Conservation (phyloP, 2,329 filamentous ascomycete species). For the Trichoderma sp. region DNA sequence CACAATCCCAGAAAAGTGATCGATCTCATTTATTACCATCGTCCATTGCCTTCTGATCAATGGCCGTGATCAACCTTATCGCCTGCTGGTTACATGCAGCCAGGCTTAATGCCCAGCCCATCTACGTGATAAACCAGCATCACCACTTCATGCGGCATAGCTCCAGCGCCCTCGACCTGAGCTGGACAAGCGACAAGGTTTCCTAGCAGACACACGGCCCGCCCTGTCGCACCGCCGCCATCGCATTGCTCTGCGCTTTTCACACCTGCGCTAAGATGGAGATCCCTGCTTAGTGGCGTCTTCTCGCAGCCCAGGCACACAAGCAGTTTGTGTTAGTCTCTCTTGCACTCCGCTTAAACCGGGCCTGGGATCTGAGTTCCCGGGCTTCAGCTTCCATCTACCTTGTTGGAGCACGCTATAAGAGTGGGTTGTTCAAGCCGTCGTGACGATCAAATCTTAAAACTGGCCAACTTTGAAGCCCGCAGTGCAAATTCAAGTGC, state of each 20-base stretch:
- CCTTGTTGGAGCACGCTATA: constrained; percentile 1
- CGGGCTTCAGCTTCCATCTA: constrained; percentile 4
- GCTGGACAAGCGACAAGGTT: constrained; percentile 2
- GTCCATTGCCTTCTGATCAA: not conserved
- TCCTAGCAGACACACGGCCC: constrained; percentile 17
- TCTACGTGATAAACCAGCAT: not conserved
- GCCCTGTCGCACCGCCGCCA: constrained; percentile 7
- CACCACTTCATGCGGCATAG: constrained; percentile 5
- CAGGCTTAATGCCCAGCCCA: not conserved
- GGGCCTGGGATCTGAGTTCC: constrained; percentile 2
- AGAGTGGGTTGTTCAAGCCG: not conserved
- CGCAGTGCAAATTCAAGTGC: not conserved
- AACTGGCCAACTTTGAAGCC: constrained; percentile 5
- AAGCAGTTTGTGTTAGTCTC: not conserved
- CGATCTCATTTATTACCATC: constrained; percentile 14
- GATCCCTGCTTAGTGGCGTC: constrained; percentile 11
- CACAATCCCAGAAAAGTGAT: not conserved
- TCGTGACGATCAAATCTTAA: constrained; percentile 8
- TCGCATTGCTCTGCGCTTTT: constrained; percentile 12
- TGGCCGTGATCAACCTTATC: constrained; percentile 12
- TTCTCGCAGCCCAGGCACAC: constrained; percentile 3
- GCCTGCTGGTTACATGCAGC: not conserved
- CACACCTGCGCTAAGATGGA: constrained; percentile 18
- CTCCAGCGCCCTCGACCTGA: not conserved
- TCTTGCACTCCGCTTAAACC: not conserved